phyloP scores from a whole-genome alignment of 208 protist genomes.

The Trypanosoma cruzi region DNA sequence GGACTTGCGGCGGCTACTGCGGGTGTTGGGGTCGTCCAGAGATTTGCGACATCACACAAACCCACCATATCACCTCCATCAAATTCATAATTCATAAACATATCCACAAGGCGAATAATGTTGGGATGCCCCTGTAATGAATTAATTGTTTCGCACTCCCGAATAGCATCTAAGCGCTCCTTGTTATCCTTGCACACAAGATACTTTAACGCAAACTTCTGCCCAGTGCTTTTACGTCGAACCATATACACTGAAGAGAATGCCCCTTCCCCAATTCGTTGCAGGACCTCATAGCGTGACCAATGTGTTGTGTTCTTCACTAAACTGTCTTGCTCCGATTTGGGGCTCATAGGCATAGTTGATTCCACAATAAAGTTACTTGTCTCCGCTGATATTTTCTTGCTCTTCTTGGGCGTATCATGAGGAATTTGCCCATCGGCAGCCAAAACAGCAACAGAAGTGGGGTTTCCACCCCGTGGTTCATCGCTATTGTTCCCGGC shows the following conservation, averaged over 20 bases:
- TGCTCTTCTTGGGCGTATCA: neutral
- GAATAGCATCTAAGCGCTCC: conserved; percentile 47
- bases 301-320: conserved; percentile 46
- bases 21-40: neutral
- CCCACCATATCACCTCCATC: neutral
- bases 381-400: neutral
- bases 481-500: conserved; percentile 17
- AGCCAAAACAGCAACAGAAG: neutral
- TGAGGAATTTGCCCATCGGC: too few species aligned
- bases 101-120: conserved; percentile 62
- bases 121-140: conserved; percentile 63
- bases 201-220: conserved; percentile 51
- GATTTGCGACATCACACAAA: conserved; percentile 15
- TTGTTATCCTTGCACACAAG: conserved; percentile 54
- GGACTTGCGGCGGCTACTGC: neutral
- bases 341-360: conserved; percentile 5
- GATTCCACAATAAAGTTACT: too few species aligned
- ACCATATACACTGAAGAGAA: conserved; percentile 55
- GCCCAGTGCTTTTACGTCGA: conserved; percentile 19
- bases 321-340: conserved; percentile 39
- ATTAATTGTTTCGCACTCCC: conserved; percentile 62
- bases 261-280: conserved; percentile 46
- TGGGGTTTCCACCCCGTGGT: neutral
- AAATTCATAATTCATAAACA: conserved; percentile 79
- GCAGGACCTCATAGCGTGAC: conserved; percentile 43